Evolutionary conservation across 495 filamentous ascomycete species (phyloP).

Genomic region (Trichoderma asperelloides): DNA sequence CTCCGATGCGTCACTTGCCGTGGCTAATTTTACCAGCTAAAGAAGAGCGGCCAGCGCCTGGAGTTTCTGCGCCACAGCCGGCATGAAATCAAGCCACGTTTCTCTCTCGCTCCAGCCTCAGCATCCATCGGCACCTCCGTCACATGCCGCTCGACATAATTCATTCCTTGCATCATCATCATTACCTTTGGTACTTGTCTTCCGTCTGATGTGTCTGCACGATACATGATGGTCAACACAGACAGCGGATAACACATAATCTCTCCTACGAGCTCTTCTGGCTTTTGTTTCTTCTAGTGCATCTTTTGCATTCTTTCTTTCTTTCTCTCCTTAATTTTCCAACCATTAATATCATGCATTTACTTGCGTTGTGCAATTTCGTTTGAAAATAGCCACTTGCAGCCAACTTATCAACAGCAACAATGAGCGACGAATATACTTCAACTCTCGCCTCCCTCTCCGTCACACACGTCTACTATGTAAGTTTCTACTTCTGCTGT

Average conservation of each 20-base stretch:
- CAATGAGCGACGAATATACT: slow-evolving; percentile 50
- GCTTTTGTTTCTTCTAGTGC: background rate
- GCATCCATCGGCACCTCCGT: background rate
- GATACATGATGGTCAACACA: background rate
- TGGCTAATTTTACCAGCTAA: background rate
- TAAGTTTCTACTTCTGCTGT: slow-evolving; percentile 34
- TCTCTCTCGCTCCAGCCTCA: background rate
- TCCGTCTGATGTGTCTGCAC: background rate
- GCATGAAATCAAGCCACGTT: background rate
- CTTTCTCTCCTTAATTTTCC: background rate
- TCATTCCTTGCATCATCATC: background rate
- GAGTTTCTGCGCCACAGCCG: background rate
- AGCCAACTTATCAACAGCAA: background rate
- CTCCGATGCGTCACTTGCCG: background rate
- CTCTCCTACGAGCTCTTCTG: background rate
- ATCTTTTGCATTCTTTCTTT: background rate
- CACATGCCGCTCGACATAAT: background rate
- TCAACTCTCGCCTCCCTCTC: slow-evolving; percentile 75
- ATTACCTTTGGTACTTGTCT: background rate
- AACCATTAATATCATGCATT: background rate
- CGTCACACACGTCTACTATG: slow-evolving; percentile 94
- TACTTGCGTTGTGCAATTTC: background rate
- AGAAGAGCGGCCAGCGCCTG: background rate
- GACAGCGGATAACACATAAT: background rate
- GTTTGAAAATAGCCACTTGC: background rate